Evolutionary conservation across 129 eudicot species (phyloP).

Genomic region (Centrapalus pauciflorus): DNA sequence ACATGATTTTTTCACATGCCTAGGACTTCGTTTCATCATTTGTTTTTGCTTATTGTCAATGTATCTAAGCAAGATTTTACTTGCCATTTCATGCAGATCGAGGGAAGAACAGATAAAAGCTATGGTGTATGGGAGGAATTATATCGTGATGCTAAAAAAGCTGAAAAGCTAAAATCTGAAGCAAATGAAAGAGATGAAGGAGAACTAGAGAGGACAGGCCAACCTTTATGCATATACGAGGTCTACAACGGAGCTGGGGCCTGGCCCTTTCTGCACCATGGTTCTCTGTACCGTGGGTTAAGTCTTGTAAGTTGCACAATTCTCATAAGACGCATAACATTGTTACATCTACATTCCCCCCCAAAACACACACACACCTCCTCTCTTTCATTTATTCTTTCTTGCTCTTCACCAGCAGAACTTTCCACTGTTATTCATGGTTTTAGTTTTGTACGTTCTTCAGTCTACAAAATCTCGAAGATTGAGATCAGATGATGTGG

Average conservation of each 20-base stretch:
- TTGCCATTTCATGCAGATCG: constrained; percentile 46
- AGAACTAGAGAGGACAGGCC: constrained; percentile 94
- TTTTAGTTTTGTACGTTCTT: constrained; percentile 17
- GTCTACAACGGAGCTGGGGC: constrained; percentile 87
- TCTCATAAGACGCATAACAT: neutral
- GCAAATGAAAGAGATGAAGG: constrained; percentile 96
- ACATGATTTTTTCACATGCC: neutral
- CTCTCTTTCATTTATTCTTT: neutral
- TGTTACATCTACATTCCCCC: neutral
- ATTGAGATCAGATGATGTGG: constrained; percentile 88
- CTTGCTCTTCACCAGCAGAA: neutral
- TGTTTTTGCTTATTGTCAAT: neutral
- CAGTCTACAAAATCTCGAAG: constrained; percentile 72
- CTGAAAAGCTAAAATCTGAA: constrained; percentile 79
- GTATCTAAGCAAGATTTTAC: constrained; percentile 16
- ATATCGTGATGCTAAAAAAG: constrained; percentile 75
- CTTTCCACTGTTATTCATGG: neutral
- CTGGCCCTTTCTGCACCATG: constrained; percentile 98
- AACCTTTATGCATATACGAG: constrained; percentile 87
- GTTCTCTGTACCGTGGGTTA: constrained; percentile 93
- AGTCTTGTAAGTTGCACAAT: constrained; percentile 67
- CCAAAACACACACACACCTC: too few relatives aligned
- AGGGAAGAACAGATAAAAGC: constrained; percentile 84
- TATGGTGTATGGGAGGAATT: constrained; percentile 91
- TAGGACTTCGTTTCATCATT: neutral